These are phyloP conservation scores for Didymella lethalis DNA, from an alignment of 2,329 filamentous ascomycete genomes.

Conservation along the genomic window DNA sequence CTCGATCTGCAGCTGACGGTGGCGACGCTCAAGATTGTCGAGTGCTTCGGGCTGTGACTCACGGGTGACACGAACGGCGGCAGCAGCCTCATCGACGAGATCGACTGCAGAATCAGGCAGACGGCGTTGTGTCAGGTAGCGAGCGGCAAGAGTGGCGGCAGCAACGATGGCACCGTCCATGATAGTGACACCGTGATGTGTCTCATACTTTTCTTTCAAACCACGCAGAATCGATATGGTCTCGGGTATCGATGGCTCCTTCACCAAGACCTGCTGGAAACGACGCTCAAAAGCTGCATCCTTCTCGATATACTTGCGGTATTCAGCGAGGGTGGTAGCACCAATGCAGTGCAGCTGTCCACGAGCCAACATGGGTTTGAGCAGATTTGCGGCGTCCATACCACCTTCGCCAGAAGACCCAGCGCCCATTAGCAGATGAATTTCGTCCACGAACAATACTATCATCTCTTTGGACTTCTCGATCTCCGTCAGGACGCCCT, in stretches of 20 bases:
- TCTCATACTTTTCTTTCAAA: conserved; percentile 96
- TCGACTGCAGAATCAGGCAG: conserved; percentile 97
- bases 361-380: conserved; percentile 97
- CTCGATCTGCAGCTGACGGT: conserved; percentile 93
- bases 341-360: conserved; percentile 98
- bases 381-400: conserved; percentile 97
- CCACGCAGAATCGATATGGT: conserved; percentile 98
- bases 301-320: conserved; percentile 99
- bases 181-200: conserved; percentile 97
- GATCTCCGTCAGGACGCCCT: conserved; percentile 97
- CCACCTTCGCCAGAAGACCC: conserved; percentile 93
- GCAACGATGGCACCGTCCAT: conserved; percentile 92
- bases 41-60: conserved; percentile 97
- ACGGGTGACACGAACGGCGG: conserved; percentile 92
- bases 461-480: conserved; percentile 95
- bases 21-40: conserved; percentile 88
- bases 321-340: conserved; percentile 92
- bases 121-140: conserved; percentile 89
- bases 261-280: conserved; percentile 97
- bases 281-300: conserved; percentile 97
- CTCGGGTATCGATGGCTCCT: conserved; percentile 87
- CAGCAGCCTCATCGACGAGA: conserved; percentile 93
- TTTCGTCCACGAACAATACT: conserved; percentile 97
- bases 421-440: conserved; percentile 97
- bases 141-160: conserved; percentile 87